Base-by-base conservation (phyloP, 495 filamentous ascomycete genomes). In the Hypoxylon fragiforme region DNA sequence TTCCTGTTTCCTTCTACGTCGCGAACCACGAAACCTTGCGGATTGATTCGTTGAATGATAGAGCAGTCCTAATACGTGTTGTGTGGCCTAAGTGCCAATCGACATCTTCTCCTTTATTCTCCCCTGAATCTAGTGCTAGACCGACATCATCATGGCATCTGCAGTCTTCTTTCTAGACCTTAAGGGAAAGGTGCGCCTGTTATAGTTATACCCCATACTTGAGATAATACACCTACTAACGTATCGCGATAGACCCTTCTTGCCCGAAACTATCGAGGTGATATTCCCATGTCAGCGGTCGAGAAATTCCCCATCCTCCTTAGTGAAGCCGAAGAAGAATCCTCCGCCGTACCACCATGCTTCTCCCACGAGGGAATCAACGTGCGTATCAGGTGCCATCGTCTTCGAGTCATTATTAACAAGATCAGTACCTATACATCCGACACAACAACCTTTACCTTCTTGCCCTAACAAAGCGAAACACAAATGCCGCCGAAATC, bases 351-450 rank as follows among this genome's bases (percentile, higher is more conserved):
- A 19, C 90, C 95, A 28, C 95, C 95, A 63, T 99, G 95, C 73
- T 97, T 99, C 79, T 97, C 92, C 35, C 88, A 95, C 72, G 94
- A 97, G 75, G 95, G 95, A 62, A 95, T 99, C 72, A 99, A 99
- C 67, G 92, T 96, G 86, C 71, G 45, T 22, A 28, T 46, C 21
- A 0, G 19, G 15, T 14, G 8, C 30, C 60, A 24, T 31, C 39
- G 24, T 22, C 52, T 24, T 9, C 0, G 18, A 11, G 16, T 32
- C 9, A 32, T 35, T 20, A 1, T 28, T 47, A 14, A 58, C 12
- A 22, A 20, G 44, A 35, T 21, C 28, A 97, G 91, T 99, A 97
- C 71, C 90, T 99, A 71, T 99, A 99, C 77, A 99, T 99, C 72
- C 85, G 94, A 68, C 94, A 99, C 76, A 97, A 95, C 74, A 99